Percentiles rank a stretch among this genome's conserved stretches.
Evolutionary conservation across 169 alveolate species (phyloP).

Genomic region (Miamiensis avidus): DNA sequence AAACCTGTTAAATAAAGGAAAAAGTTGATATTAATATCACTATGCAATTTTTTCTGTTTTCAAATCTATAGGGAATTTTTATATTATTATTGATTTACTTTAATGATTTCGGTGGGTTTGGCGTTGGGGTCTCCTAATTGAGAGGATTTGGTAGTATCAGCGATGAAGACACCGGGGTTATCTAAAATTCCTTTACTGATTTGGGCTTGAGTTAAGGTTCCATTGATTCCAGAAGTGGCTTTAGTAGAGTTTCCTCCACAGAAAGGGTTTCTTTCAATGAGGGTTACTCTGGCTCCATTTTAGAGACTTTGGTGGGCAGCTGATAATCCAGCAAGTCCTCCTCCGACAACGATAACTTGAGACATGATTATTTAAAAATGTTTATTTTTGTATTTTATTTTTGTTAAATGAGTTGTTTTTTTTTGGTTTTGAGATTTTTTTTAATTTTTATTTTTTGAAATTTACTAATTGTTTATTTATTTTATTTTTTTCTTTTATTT

Average conservation of each 20-base stretch:
- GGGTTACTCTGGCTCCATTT: conserved; percentile 53
- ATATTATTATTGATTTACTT: conserved; percentile 42
- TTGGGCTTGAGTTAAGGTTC: conserved; percentile 53
- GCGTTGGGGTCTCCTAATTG: neutral
- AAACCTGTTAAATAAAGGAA: conserved; percentile 34
- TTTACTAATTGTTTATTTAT: too few relatives aligned
- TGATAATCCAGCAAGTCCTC: conserved; percentile 52
- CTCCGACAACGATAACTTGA: conserved; percentile 50
- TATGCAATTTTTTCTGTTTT: too few relatives aligned
- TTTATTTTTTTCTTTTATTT: too few relatives aligned
- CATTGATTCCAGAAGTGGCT: conserved; percentile 70
- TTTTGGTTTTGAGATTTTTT: neutral
- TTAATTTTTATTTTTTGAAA: too few relatives aligned
- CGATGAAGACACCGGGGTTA: conserved; percentile 45
- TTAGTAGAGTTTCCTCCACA: conserved; percentile 68
- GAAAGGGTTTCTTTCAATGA: conserved; percentile 54
- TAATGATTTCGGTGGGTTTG: neutral
- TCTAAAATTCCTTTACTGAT: conserved; percentile 58
- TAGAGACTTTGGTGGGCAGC: conserved; percentile 55
- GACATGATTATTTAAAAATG: neutral
- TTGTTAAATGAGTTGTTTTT: neutral
- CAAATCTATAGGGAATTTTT: too few relatives aligned
- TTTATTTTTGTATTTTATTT: too few relatives aligned
- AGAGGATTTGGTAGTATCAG: conserved; percentile 64
- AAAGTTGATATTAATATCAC: too few relatives aligned